Evolutionary conservation across 192 early-diverging fungal species (phyloP), one percentile per base, ranked within the genome.

Genomic region (Entrophospora sp.): DNA sequence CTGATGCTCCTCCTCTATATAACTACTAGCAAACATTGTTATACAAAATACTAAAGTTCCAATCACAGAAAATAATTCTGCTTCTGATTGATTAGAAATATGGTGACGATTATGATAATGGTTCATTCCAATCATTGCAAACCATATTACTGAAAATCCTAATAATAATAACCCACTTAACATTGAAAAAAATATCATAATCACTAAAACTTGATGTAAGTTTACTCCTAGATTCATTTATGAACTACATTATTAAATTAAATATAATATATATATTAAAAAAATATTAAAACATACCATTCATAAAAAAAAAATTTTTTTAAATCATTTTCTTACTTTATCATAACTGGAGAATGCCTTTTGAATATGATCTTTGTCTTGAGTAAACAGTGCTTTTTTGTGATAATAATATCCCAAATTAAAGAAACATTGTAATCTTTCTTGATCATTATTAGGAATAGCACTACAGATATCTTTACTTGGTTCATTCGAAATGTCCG

Each of bases 1-100:
- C 48, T 83, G 79, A 56, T 85, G 83, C 67, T 91, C 89, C 49
- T 91, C 86, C 69, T 91, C 89, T 4, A 91, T 79, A 70, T 84
- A 79, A 43, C 87, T 89, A 32, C 83, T 88, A 6, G 87, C 79
- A 69, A 77, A 78, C 42, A 85, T 51, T 0, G 83, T 78, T n/a
- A 81, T 13, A 32, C 80, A 49, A 42, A 87, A 87, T 7, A 76
- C 76, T 6, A 66, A 34, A 38, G 78, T 45, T 34, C 81, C 69
- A 30, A 51, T 12, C 1, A n/a, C 8, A 14, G 37, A 30, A 22
- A 73, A 67, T 37, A 63, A 63, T 2, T 45, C 57, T 0, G 69
- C 59, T 1, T n/a, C n/a, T n/a, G n/a, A n/a, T n/a, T n/a, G n/a
- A n/a, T n/a, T n/a, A n/a, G n/a, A n/a, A n/a, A n/a, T n/a, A n/a